Evolutionary conservation across 2,329 filamentous ascomycete genomes (phyloP).

Genomic region (Neopestalotiopsis rosae): DNA sequence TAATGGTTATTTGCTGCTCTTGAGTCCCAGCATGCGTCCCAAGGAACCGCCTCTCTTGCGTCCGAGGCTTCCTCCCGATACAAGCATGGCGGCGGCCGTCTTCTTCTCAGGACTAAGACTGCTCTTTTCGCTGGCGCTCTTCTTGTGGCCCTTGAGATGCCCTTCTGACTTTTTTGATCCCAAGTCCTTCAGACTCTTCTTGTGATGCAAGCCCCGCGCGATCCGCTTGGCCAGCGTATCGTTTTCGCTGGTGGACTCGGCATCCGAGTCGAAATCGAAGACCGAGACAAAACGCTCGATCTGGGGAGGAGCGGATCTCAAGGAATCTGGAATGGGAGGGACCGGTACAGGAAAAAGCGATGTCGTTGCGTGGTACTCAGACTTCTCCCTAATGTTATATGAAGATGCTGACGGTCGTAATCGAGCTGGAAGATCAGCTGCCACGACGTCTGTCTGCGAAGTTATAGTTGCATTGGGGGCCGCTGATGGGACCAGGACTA

Average conservation of each 20-base stretch:
- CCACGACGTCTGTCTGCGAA: constrained; percentile 28
- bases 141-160: constrained; percentile 22
- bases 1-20: constrained; percentile 4
- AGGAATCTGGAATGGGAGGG: constrained; percentile 1
- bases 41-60: constrained; percentile 16
- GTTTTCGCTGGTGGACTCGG: constrained; percentile 37
- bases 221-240: constrained; percentile 42
- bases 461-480: constrained; percentile 15
- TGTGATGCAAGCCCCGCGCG: constrained; percentile 47
- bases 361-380: constrained; percentile 22
- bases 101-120: constrained; percentile 11
- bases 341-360: constrained; percentile 23
- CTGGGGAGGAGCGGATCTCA: constrained; percentile 21
- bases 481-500: neutral
- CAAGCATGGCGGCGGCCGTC: neutral
- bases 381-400: constrained; percentile 22
- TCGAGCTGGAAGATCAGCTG: constrained; percentile 26
- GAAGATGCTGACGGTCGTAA: constrained; percentile 31
- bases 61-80: constrained; percentile 1
- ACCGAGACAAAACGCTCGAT: constrained; percentile 44
- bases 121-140: constrained; percentile 15
- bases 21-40: constrained; percentile 20
- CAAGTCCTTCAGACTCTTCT: constrained; percentile 32
- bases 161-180: constrained; percentile 28
- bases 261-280: constrained; percentile 55